Evolutionary conservation across 352 stramenopile species (phyloP).

Genomic region (Globisporangium uncinulatum): DNA sequence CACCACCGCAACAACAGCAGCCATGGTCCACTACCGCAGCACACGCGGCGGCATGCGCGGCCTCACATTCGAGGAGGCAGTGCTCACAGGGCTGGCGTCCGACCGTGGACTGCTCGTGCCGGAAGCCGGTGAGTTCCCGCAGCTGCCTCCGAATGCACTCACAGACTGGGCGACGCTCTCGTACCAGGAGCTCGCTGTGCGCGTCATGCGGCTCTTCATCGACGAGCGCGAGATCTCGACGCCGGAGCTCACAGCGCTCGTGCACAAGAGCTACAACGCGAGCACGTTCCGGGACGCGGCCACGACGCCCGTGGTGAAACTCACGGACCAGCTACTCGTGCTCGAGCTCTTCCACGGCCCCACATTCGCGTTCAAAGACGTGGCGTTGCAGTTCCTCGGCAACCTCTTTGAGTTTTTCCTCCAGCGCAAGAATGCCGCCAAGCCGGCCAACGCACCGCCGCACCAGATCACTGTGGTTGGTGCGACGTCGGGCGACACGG

Average conservation of each 20-base stretch:
- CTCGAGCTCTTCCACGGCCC: slow-evolving; percentile 99
- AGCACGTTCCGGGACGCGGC: slow-evolving; percentile 90
- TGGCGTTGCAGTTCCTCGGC: slow-evolving; percentile 98
- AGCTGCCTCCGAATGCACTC: slow-evolving; percentile 60
- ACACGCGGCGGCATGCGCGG: slow-evolving; percentile 74
- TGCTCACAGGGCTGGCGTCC: slow-evolving; percentile 79
- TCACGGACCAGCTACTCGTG: slow-evolving; percentile 85
- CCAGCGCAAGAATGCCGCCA: slow-evolving; percentile 80
- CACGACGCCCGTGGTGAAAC: slow-evolving; percentile 92
- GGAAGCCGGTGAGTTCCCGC: slow-evolving; percentile 71
- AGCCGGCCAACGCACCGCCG: slow-evolving; percentile 31
- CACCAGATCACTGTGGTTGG: slow-evolving; percentile 95
- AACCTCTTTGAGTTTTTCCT: slow-evolving; percentile 99
- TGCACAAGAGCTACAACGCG: slow-evolving; percentile 90
- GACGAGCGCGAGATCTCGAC: slow-evolving; percentile 92
- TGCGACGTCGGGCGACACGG: slow-evolving; percentile 98
- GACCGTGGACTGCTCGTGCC: slow-evolving; percentile 84
- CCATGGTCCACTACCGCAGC: slow-evolving; percentile 85
- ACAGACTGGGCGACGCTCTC: slow-evolving; percentile 85
- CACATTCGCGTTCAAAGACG: slow-evolving; percentile 99
- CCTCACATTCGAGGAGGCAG: slow-evolving; percentile 83
- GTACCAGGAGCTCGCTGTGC: slow-evolving; percentile 92
- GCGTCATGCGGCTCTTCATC: slow-evolving; percentile 97
- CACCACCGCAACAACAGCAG: neutral
- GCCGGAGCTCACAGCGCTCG: slow-evolving; percentile 86